phyloP scores from a whole-genome alignment of 1,284 basidiomycete genomes.

The Cutaneotrichosporon arboriforme region DNA sequence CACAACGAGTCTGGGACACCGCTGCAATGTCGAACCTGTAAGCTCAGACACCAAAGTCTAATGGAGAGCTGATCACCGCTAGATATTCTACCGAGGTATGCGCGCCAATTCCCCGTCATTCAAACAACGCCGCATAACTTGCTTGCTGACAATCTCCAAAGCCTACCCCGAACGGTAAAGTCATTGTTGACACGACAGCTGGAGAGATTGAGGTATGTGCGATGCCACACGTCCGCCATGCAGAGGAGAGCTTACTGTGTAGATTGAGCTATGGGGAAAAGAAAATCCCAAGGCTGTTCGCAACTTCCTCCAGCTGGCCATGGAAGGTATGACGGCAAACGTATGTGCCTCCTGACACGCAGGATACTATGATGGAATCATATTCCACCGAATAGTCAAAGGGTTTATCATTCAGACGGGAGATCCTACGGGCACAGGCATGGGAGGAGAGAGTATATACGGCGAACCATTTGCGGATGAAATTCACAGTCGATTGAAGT shows the following conservation, averaged over 20 bases:
- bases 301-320: conserved; percentile 81
- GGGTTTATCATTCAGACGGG: conserved; percentile 90
- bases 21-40: conserved; percentile 36
- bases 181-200: conserved; percentile 81
- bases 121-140: background rate
- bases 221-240: no score
- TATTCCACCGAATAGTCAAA: conserved; percentile 80
- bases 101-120: background rate
- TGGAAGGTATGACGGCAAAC: conserved; percentile 65
- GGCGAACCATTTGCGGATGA: conserved; percentile 91
- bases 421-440: conserved; percentile 87
- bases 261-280: conserved; percentile 89
- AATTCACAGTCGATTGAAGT: conserved; percentile 75
- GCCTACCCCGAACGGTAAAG: conserved; percentile 68
- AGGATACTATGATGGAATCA: conserved; percentile 94
- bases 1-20: no score
- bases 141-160: conserved; percentile 6
- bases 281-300: conserved; percentile 90
- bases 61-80: background rate
- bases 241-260: conserved; percentile 12
- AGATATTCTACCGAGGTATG: conserved; percentile 44
- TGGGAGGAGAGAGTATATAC: conserved; percentile 84
- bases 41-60: conserved; percentile 12
- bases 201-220: conserved; percentile 84
- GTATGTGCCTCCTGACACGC: conserved; percentile 10